A percentile compares a stretch with the other conserved stretches of the same genome.
Conservation (phyloP, 2,329 filamentous ascomycete genomes). For the Pseudogymnoascus sp. region DNA sequence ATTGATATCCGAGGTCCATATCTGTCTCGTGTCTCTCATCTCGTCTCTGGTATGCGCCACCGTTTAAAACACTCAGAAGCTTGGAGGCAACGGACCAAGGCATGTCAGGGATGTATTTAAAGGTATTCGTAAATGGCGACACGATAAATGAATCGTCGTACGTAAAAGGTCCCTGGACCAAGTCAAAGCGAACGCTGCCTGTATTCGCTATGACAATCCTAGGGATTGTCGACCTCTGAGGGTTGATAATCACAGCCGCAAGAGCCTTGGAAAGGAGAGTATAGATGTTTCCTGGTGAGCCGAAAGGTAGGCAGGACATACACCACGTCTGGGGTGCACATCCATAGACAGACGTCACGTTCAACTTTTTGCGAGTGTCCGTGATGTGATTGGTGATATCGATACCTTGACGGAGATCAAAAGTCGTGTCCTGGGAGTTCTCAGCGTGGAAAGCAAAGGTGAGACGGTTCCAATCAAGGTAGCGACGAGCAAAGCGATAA, state of each 20-base stretch:
- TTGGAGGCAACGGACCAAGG: constrained; percentile 66
- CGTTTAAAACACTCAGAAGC: constrained; percentile 52
- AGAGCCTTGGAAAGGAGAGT: constrained; percentile 52
- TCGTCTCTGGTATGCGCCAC: constrained; percentile 29
- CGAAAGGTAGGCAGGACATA: constrained; percentile 72
- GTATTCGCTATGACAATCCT: constrained; percentile 77
- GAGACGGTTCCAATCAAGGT: constrained; percentile 81
- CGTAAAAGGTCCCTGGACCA: constrained; percentile 88
- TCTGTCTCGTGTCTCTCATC: background rate
- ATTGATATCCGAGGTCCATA: background rate
- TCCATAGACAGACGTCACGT: constrained; percentile 65
- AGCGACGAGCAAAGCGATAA: constrained; percentile 58
- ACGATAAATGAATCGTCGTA: constrained; percentile 78
- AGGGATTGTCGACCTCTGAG: constrained; percentile 50
- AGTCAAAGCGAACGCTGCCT: constrained; percentile 87
- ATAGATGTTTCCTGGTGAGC: constrained; percentile 65
- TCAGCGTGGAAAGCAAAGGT: constrained; percentile 61
- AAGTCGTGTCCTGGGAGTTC: constrained; percentile 68
- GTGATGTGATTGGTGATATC: constrained; percentile 64
- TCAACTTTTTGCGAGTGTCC: constrained; percentile 57
- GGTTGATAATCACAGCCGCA: constrained; percentile 55
- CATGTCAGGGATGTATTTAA: constrained; percentile 70
- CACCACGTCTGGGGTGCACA: constrained; percentile 73
- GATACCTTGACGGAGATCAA: constrained; percentile 61
- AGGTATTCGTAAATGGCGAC: constrained; percentile 76